Evolutionary conservation across 805 yeast genomes (phyloP).

Genomic region (Lachancea cidri): DNA sequence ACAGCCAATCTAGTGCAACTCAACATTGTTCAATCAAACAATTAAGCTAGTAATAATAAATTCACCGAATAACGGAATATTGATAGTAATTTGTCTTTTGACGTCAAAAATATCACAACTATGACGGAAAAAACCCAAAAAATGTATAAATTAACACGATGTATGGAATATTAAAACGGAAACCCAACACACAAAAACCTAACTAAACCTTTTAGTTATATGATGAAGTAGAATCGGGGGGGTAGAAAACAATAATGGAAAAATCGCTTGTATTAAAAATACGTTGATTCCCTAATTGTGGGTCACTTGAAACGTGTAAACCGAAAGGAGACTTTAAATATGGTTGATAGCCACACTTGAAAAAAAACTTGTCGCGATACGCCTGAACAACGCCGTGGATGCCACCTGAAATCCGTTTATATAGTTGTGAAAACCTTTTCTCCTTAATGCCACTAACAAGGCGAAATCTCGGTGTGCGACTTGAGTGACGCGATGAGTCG

Average conservation of each 20-base stretch:
- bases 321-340: too few relatives aligned
- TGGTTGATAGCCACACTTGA: too few relatives aligned
- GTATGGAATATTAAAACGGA: neutral
- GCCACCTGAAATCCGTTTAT: neutral
- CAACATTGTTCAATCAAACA: conserved; percentile 1
- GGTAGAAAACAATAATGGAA: neutral
- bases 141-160: neutral
- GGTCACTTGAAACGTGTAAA: neutral
- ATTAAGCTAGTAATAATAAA: neutral
- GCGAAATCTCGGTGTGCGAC: neutral
- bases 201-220: neutral
- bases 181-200: neutral
- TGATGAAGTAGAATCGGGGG: neutral
- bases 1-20: neutral
- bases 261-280: neutral
- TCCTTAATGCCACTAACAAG: neutral
- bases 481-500: neutral
- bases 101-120: neutral
- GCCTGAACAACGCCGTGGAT: neutral
- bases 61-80: conserved; percentile 3
- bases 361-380: too few relatives aligned
- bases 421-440: conserved; percentile 3
- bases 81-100: conserved; percentile 1
- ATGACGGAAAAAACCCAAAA: neutral
- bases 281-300: neutral